Percentiles rank a stretch among this genome's conserved stretches.
Evolutionary conservation across 306 rosid species (phyloP).

Genomic region (Morella rubra): DNA sequence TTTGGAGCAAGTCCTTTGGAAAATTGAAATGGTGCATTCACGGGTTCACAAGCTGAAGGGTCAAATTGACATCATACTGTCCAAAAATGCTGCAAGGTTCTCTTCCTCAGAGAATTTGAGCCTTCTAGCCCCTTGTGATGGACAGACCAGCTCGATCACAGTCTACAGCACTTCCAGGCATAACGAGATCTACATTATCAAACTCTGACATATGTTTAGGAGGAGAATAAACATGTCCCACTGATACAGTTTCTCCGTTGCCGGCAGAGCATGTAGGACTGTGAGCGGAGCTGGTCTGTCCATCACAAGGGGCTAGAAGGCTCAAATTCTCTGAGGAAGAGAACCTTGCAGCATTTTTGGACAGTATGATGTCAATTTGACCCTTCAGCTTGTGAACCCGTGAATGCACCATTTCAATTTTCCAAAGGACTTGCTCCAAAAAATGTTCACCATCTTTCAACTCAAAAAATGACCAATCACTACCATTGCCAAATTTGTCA

Average conservation of each 20-base stretch:
- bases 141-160: slow-evolving; percentile 68
- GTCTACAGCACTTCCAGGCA: slow-evolving; percentile 76
- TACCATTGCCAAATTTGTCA: slow-evolving; percentile 44
- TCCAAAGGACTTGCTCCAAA: slow-evolving; percentile 68
- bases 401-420: slow-evolving; percentile 60
- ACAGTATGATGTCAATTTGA: slow-evolving; percentile 51
- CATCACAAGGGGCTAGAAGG: slow-evolving; percentile 62
- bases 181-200: slow-evolving; percentile 60
- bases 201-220: slow-evolving; percentile 49
- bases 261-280: slow-evolving; percentile 71
- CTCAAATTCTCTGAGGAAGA: slow-evolving; percentile 78
- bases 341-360: slow-evolving; percentile 61
- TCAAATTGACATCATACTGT: slow-evolving; percentile 51
- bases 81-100: slow-evolving; percentile 61
- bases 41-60: slow-evolving; percentile 70
- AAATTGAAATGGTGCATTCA: slow-evolving; percentile 60
- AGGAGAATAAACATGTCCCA: slow-evolving; percentile 50
- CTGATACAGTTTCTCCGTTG: slow-evolving; percentile 60
- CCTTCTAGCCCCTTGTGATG: slow-evolving; percentile 62
- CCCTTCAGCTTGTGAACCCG: slow-evolving; percentile 70
- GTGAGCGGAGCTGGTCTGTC: slow-evolving; percentile 68
- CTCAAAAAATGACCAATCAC: slow-evolving; percentile 51
- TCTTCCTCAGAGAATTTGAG: slow-evolving; percentile 78
- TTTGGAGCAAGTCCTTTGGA: slow-evolving; percentile 68
- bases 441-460: slow-evolving; percentile 45